Conservation (phyloP, 306 rosid genomes). For the Coriaria nepalensis region DNA sequence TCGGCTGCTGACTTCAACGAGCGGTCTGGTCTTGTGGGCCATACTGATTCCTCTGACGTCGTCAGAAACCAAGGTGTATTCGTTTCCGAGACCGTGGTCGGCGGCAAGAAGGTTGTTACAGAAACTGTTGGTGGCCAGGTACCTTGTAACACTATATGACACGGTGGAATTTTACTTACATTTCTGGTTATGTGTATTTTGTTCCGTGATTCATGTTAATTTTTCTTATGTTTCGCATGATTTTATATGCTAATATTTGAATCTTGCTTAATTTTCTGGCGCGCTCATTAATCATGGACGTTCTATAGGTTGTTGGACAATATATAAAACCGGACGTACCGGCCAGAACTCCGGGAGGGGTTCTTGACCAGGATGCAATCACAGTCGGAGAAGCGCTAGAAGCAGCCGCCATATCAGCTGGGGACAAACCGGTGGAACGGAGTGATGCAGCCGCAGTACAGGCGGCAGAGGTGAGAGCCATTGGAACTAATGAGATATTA, state of each 20-base stretch:
- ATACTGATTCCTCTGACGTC: conserved; percentile 12
- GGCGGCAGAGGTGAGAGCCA: conserved; percentile 37
- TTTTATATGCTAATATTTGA: too few relatives aligned
- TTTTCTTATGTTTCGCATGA: too few relatives aligned
- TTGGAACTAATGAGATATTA: conserved; percentile 7
- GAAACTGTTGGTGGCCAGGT: conserved; percentile 39
- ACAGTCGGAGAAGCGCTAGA: conserved; percentile 60
- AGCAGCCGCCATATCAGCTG: conserved; percentile 19
- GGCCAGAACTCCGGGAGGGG: conserved; percentile 13
- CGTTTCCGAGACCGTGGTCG: conserved; percentile 19
- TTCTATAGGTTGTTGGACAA: conserved; percentile 37
- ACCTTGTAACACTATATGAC: not conserved
- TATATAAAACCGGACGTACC: conserved; percentile 38
- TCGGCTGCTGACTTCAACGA: conserved; percentile 35
- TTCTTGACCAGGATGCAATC: conserved; percentile 22
- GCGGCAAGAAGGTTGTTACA: conserved; percentile 20
- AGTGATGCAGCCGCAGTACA: conserved; percentile 45
- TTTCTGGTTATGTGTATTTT: too few relatives aligned
- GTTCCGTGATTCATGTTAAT: too few relatives aligned
- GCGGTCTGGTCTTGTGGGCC: conserved; percentile 15
- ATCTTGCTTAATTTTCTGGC: too few relatives aligned
- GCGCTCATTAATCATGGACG: too few relatives aligned
- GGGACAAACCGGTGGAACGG: conserved; percentile 33
- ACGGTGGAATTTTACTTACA: not conserved
- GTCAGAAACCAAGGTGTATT: conserved; percentile 29